These are phyloP conservation scores for Neopestalotiopsis sp. DNA, from an alignment of 2,329 filamentous ascomycete species.

Conservation along the genomic window DNA sequence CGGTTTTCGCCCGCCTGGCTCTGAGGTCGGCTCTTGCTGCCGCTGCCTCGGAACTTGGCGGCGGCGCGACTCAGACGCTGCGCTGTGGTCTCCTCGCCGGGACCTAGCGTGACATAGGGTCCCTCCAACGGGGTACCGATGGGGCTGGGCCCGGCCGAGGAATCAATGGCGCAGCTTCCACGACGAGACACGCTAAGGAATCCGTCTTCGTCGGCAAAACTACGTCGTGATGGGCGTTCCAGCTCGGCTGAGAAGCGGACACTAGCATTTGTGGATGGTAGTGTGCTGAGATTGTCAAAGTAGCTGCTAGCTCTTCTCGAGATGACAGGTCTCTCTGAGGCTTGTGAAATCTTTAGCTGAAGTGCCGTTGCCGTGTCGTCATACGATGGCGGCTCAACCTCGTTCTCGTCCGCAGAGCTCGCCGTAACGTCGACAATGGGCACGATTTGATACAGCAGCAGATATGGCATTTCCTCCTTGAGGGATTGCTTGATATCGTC, in stretches of 20 bases:
- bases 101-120: slow-evolving; percentile 44
- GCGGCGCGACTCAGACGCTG: slow-evolving; percentile 64
- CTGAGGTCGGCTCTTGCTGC: slow-evolving; percentile 58
- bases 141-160: slow-evolving; percentile 47
- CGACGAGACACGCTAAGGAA: slow-evolving; percentile 45
- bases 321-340: slow-evolving; percentile 30
- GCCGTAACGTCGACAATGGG: slow-evolving; percentile 76
- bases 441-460: slow-evolving; percentile 93
- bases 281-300: slow-evolving; percentile 47
- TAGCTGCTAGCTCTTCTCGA: slow-evolving; percentile 49
- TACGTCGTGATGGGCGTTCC: slow-evolving; percentile 55
- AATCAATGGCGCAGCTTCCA: slow-evolving; percentile 56
- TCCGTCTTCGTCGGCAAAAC: slow-evolving; percentile 50
- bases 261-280: slow-evolving; percentile 47
- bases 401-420: slow-evolving; percentile 52
- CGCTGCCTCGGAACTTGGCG: slow-evolving; percentile 53
- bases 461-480: slow-evolving; percentile 87
- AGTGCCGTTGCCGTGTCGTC: slow-evolving; percentile 55
- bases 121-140: slow-evolving; percentile 39
- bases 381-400: slow-evolving; percentile 64
- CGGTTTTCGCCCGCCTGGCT: slow-evolving; percentile 66
- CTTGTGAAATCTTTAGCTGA: slow-evolving; percentile 44
- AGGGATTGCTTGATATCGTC: slow-evolving; percentile 79
- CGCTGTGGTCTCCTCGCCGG: slow-evolving; percentile 58
- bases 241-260: slow-evolving; percentile 62